Evolutionary conservation across 2,329 filamentous ascomycete species (phyloP).

Genomic region (Huntiella savannae): DNA sequence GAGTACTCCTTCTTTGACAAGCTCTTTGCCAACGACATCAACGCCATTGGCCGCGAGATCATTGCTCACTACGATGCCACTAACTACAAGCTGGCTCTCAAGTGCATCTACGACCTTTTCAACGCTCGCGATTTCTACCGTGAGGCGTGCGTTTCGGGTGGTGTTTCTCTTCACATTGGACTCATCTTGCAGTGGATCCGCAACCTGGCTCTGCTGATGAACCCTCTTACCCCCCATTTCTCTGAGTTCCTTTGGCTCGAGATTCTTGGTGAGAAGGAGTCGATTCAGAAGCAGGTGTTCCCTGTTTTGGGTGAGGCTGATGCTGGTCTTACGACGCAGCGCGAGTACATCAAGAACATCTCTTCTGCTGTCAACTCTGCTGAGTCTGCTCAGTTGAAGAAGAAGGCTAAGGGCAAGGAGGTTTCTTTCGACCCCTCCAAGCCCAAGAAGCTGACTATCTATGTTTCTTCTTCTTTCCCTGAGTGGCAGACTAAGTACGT

Average conservation of each 20-base stretch:
- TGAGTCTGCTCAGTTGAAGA: constrained; percentile 68
- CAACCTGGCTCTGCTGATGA: constrained; percentile 64
- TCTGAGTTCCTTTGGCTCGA: constrained; percentile 88
- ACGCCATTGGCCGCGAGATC: constrained; percentile 60
- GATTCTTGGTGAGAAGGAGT: constrained; percentile 56
- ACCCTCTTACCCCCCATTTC: constrained; percentile 82
- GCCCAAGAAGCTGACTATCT: constrained; percentile 81
- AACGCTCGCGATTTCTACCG: constrained; percentile 79
- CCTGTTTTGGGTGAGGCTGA: constrained; percentile 49
- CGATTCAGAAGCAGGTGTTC: constrained; percentile 64
- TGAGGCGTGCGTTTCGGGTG: constrained; percentile 56
- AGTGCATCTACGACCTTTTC: constrained; percentile 82
- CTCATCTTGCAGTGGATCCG: constrained; percentile 66
- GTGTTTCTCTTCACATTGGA: constrained; percentile 72
- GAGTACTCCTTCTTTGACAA: constrained; percentile 66
- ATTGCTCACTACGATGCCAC: constrained; percentile 60
- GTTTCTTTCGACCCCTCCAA: constrained; percentile 73
- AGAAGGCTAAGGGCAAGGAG: constrained; percentile 81
- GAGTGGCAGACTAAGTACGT: constrained; percentile 85
- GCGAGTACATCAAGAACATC: constrained; percentile 61
- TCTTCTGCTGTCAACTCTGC: constrained; percentile 69
- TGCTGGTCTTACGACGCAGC: constrained; percentile 52
- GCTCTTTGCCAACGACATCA: constrained; percentile 87
- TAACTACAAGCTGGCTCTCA: constrained; percentile 40
- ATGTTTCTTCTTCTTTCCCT: constrained; percentile 60